Base-by-base conservation (phyloP, 1,139 yeast species). In the Taphrina pruni region DNA sequence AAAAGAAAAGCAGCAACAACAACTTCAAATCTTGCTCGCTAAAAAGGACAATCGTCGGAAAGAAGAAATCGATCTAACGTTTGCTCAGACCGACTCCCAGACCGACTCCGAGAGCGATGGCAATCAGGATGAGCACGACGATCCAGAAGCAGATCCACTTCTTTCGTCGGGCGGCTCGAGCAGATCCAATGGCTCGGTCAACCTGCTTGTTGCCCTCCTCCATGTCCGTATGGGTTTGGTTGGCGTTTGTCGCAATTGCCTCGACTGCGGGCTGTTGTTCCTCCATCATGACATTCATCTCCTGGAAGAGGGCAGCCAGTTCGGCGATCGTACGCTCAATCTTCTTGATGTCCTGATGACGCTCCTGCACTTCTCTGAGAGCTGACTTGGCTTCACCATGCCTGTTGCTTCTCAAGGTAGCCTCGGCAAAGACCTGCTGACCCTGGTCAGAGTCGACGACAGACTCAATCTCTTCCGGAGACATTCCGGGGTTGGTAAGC, bases 371-470 rank as follows among this genome's bases (percentile, higher is more conserved):
- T 80, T 95, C 99, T 76, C 91, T 90, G 75, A 94, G 85, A 2
- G 96, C 99, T 46, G 97, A 87, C 79, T 96, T 87, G 66, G 99
- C 98, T 80, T 94, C 97, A 74, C 99, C 99, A 76, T 96, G 88
- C 81, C 97, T 88, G 79, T 91, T 90, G 70, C 96, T 89, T 81
- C 89, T 91, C 84, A 91, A 83, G 74, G 94, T 84, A 17, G 97
- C 97, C 80, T 92, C 97, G 72, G 95, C 93, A 81, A 94, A 94
- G 76, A 92, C 89, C 80, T 93, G 98, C 77, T 89, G 91, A 69
- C 92, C 89, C 74, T 89, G 89, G 68, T 87, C 87, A 76, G 90
- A 94, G 75, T 89, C 96, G 70, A 90, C 87, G 57, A 96, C 97
- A 71, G 87, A 89, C 74, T 85, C 86, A 70, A 90, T 87, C 79